Conservation (phyloP, 441 rosid species). For the Erodium texanum region DNA sequence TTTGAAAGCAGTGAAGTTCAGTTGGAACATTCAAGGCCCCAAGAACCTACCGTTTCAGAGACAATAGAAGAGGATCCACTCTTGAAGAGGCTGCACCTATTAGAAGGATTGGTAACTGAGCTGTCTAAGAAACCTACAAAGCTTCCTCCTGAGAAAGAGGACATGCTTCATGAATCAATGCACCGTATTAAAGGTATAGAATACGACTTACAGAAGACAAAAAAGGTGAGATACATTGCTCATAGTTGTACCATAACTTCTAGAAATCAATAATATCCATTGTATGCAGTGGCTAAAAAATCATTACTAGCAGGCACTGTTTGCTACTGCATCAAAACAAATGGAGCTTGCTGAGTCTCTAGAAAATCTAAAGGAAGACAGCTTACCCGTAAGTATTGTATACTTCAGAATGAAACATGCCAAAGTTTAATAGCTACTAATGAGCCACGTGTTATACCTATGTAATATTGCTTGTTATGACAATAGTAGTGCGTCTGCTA, state of each 20-base stretch:
- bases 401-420: not conserved
- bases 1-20: conserved; percentile 29
- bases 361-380: conserved; percentile 51
- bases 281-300: not conserved
- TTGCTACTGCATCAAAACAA: conserved; percentile 88
- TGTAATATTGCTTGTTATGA: no score
- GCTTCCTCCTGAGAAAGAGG: conserved; percentile 83
- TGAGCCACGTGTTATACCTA: no score
- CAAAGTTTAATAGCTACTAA: no score
- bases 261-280: not conserved
- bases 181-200: conserved; percentile 75
- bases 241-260: not conserved
- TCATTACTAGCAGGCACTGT: conserved; percentile 51
- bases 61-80: conserved; percentile 40
- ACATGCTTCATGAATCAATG: conserved; percentile 76
- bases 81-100: conserved; percentile 73
- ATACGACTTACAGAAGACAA: conserved; percentile 83
- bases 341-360: conserved; percentile 77
- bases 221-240: conserved; percentile 25
- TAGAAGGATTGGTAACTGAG: conserved; percentile 65
- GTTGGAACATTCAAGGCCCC: conserved; percentile 31
- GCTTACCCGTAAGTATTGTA: conserved; percentile 44
- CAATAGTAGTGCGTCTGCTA: no score
- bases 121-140: conserved; percentile 52
- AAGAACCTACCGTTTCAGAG: conserved; percentile 27